Percentiles rank a stretch among this genome's conserved stretches.
These are phyloP conservation scores for Wickerhamomyces sydowiorum DNA, from an alignment of 805 yeast species.

Conservation along the genomic window DNA sequence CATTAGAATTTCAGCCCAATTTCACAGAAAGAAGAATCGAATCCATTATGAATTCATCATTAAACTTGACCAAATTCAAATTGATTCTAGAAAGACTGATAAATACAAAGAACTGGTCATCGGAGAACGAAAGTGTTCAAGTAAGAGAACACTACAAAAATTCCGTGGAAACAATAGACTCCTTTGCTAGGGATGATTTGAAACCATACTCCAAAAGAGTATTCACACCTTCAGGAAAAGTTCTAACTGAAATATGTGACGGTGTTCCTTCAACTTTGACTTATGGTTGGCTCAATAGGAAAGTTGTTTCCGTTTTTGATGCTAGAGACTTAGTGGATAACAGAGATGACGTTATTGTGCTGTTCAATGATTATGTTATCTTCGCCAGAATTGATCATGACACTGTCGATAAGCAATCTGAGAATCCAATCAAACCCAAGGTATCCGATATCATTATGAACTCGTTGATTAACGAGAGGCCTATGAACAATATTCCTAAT, in stretches of 20 bases:
- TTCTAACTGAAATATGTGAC: constrained; percentile 75
- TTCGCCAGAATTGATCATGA: constrained; percentile 45
- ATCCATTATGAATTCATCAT: constrained; percentile 58
- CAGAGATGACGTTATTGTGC: constrained; percentile 51
- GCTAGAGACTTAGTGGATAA: constrained; percentile 29
- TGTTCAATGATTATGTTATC: constrained; percentile 77
- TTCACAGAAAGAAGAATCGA: constrained; percentile 51
- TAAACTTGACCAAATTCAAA: constrained; percentile 68
- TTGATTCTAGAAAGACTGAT: constrained; percentile 60
- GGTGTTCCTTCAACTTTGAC: constrained; percentile 87
- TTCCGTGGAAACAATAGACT: constrained; percentile 63
- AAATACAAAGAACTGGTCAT: constrained; percentile 41
- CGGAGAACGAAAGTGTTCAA: constrained; percentile 15
- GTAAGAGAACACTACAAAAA: constrained; percentile 41
- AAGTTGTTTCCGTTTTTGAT: constrained; percentile 75
- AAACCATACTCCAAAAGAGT: constrained; percentile 57
- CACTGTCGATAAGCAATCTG: constrained; percentile 14
- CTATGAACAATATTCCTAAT: constrained; percentile 62
- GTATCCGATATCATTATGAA: constrained; percentile 84
- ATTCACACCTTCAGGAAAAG: constrained; percentile 88
- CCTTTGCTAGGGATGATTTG: constrained; percentile 62
- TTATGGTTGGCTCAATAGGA: constrained; percentile 81
- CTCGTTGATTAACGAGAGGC: constrained; percentile 79
- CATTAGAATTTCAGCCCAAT: constrained; percentile 22
- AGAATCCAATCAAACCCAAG: constrained; percentile 37